A percentile compares a stretch with the other conserved stretches of the same genome.
Conservation (phyloP, 75 land plant species). For the Pseudotsuga menziesii region DNA sequence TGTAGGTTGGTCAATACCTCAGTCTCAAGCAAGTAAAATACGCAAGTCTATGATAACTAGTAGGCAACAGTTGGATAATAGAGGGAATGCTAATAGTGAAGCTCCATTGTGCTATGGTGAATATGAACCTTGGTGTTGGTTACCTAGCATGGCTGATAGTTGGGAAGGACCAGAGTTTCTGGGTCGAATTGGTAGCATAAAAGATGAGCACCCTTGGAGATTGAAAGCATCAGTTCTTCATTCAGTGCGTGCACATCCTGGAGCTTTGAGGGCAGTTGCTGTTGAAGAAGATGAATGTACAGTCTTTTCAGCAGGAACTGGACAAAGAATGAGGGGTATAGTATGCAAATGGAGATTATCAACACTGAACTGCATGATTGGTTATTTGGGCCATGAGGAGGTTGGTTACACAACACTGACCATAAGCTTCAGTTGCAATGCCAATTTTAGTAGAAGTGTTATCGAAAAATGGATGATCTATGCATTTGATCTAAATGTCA, state of each 20-base stretch:
- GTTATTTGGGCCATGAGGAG: constrained; percentile 92
- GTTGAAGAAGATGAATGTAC: constrained; percentile 71
- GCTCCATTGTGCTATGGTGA: constrained; percentile 16
- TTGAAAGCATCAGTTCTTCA: constrained; percentile 62
- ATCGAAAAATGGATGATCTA: not conserved
- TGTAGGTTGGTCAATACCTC: constrained; percentile 91
- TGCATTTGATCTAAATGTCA: not conserved
- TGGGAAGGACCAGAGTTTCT: constrained; percentile 58
- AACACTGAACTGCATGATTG: constrained; percentile 54
- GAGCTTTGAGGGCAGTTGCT: constrained; percentile 58
- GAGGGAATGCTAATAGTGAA: constrained; percentile 11
- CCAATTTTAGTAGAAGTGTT: no score
- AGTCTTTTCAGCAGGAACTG: constrained; percentile 76
- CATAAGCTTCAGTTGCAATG: not conserved
- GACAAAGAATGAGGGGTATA: constrained; percentile 70
- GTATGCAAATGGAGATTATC: constrained; percentile 78
- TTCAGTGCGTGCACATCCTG: constrained; percentile 82
- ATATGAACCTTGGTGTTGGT: constrained; percentile 81
- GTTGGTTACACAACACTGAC: constrained; percentile 24
- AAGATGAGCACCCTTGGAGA: constrained; percentile 86
- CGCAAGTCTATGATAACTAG: constrained; percentile 24
- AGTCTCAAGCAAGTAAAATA: constrained; percentile 52
- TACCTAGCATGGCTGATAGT: constrained; percentile 46
- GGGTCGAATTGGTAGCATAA: constrained; percentile 44
- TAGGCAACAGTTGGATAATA: constrained; percentile 20